A percentile compares a stretch with the other conserved stretches of the same genome.
Conservation (phyloP, 495 filamentous ascomycete species). For the Aspergillus haitiensis region DNA sequence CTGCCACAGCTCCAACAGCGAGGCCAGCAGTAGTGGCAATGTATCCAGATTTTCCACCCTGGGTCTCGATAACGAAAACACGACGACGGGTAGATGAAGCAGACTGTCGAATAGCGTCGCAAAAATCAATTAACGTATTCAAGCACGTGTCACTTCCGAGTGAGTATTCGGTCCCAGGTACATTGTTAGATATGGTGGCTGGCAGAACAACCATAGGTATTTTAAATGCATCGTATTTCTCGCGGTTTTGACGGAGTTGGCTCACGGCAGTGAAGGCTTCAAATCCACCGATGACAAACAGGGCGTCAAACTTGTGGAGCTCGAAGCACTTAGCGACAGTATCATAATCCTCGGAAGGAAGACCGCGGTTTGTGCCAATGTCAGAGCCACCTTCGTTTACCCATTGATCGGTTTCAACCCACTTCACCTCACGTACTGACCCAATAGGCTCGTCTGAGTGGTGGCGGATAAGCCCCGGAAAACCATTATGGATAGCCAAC, state of each 20-base stretch:
- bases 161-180: constrained; percentile 96
- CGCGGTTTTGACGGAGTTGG: constrained; percentile 77
- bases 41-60: constrained; percentile 93
- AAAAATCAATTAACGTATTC: constrained; percentile 94
- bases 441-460: constrained; percentile 78
- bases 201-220: constrained; percentile 92
- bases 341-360: constrained; percentile 80
- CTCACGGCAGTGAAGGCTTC: constrained; percentile 93
- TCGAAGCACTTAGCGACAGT: constrained; percentile 83
- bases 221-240: constrained; percentile 77
- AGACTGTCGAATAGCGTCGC: constrained; percentile 95
- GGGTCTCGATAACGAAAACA: constrained; percentile 97
- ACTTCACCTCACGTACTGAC: constrained; percentile 78
- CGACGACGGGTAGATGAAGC: constrained; percentile 88
- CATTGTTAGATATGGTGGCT: constrained; percentile 98
- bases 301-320: constrained; percentile 81
- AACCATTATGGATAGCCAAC: constrained; percentile 93
- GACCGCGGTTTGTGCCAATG: constrained; percentile 94
- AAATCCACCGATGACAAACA: constrained; percentile 94
- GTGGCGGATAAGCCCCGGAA: constrained; percentile 90
- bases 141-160: constrained; percentile 96
- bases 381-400: constrained; percentile 95
- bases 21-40: constrained; percentile 88
- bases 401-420: constrained; percentile 95
- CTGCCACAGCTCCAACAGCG: constrained; percentile 85